A percentile compares a stretch with the other conserved stretches of the same genome.
Conservation (phyloP, 2,329 filamentous ascomycete species). For the Colletotrichum truncatum region DNA sequence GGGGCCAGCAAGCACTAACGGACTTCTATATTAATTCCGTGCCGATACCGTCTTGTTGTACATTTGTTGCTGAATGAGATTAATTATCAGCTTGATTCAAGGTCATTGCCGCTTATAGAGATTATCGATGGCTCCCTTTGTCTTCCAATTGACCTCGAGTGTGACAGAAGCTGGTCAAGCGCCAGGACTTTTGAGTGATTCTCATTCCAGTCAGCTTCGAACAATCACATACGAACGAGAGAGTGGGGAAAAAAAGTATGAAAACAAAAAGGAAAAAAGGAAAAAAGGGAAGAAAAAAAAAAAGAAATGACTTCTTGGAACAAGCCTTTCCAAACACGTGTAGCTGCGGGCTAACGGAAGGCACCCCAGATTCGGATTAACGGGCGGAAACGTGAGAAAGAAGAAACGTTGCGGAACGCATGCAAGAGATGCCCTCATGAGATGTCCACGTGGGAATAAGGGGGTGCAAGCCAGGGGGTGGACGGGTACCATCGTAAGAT, state of each 20-base stretch:
- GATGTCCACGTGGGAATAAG: slow-evolving; percentile 21
- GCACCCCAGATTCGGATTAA: not conserved
- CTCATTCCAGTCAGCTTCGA: not conserved
- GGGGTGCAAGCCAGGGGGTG: not conserved
- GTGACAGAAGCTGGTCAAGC: too few species aligned
- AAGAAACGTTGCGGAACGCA: not conserved
- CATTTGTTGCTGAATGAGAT: too few species aligned
- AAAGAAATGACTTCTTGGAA: slow-evolving; percentile 9
- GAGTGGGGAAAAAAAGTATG: too few species aligned
- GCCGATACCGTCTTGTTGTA: not conserved
- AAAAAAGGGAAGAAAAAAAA: not conserved
- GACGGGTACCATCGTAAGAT: not conserved
- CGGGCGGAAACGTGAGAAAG: slow-evolving; percentile 5
- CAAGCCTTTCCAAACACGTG: slow-evolving; percentile 19
- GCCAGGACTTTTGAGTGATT: too few species aligned
- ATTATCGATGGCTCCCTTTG: not conserved
- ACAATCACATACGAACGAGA: too few species aligned
- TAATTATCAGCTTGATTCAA: too few species aligned
- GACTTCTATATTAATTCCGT: not conserved
- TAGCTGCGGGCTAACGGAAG: slow-evolving; percentile 17
- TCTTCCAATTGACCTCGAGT: not conserved
- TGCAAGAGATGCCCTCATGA: slow-evolving; percentile 11
- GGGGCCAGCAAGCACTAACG: not conserved
- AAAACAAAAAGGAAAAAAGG: too few species aligned
- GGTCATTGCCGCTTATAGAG: too few species aligned